Percentiles rank a stretch among this genome's conserved stretches.
Evolutionary conservation across 2,329 filamentous ascomycete species (phyloP).

Genomic region (Falciphora oryzae): DNA sequence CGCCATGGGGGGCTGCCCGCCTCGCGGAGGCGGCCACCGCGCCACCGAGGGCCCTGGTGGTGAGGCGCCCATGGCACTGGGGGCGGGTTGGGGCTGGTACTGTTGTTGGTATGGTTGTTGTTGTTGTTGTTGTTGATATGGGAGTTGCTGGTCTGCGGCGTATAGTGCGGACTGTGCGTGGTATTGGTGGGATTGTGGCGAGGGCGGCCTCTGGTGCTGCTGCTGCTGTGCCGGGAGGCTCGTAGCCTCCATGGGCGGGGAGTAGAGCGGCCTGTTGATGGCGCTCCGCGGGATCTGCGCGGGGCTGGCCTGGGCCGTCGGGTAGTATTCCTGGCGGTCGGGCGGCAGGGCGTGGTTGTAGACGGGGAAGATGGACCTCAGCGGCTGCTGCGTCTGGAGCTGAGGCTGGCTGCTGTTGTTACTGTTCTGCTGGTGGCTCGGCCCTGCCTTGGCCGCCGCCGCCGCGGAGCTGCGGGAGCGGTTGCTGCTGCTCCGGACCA

Average conservation of each 20-base stretch:
- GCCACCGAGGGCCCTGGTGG: constrained; percentile 9
- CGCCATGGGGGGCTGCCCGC: constrained; percentile 37
- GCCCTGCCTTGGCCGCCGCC: constrained; percentile 7
- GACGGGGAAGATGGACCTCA: constrained; percentile 70
- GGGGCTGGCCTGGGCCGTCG: constrained; percentile 55
- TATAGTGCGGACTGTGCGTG: constrained; percentile 8
- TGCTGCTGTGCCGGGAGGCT: constrained; percentile 5
- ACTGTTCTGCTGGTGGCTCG: constrained; percentile 9
- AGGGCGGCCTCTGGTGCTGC: constrained; percentile 6
- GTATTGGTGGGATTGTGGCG: constrained; percentile 4
- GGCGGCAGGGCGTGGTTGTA: constrained; percentile 65
- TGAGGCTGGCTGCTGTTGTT: constrained; percentile 15
- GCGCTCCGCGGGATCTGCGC: constrained; percentile 57
- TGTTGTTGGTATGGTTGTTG: not conserved
- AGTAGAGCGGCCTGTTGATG: constrained; percentile 61
- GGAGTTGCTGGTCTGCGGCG: constrained; percentile 8
- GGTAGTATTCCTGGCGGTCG: constrained; percentile 64
- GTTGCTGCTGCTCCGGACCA: constrained; percentile 43
- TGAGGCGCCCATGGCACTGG: not conserved
- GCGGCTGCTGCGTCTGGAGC: constrained; percentile 26
- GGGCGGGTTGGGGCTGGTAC: constrained; percentile 5
- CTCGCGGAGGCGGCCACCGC: constrained; percentile 18
- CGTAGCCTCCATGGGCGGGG: constrained; percentile 26
- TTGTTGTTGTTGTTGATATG: constrained; percentile 7
- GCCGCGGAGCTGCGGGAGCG: constrained; percentile 42